Percentiles rank a stretch among this genome's conserved stretches.
Conservation (phyloP, 345 rosid genomes). For the Streptanthus diversifolius region DNA sequence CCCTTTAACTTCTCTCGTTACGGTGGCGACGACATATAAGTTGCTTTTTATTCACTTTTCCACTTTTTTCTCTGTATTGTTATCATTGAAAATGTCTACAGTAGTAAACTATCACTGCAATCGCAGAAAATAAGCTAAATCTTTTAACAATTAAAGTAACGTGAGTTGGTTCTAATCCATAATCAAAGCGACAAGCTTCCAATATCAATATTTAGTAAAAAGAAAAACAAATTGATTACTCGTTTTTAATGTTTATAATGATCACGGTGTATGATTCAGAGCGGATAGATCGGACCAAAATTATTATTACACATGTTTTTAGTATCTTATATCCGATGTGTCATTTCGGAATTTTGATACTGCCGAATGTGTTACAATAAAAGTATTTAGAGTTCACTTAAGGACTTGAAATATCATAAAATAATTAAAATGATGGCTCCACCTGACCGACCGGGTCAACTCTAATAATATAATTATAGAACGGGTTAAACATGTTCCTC, state of each 20-base stretch:
- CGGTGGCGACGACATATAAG: background rate
- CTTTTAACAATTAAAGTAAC: too few relatives aligned
- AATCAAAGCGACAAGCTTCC: too few relatives aligned
- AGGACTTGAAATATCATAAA: background rate
- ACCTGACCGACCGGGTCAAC: background rate
- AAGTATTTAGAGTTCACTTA: background rate
- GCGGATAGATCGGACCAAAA: background rate
- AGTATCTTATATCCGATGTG: background rate
- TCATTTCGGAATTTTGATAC: background rate
- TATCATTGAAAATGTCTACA: too few relatives aligned
- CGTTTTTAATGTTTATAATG: too few relatives aligned
- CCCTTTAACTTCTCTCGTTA: conserved; percentile 30
- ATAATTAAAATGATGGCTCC: background rate
- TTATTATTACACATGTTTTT: background rate
- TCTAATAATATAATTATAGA: background rate
- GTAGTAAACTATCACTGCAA: too few relatives aligned
- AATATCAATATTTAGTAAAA: too few relatives aligned
- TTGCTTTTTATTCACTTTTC: background rate
- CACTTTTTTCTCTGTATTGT: background rate
- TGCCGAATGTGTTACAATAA: background rate
- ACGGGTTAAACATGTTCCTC: conserved; percentile 10
- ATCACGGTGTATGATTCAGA: background rate
- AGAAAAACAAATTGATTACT: too few relatives aligned
- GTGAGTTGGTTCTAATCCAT: too few relatives aligned
- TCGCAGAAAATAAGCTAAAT: too few relatives aligned